These are phyloP conservation scores for Pythium rhizo-oryzae DNA, from an alignment of 352 stramenopile genomes.

Conservation along the genomic window DNA sequence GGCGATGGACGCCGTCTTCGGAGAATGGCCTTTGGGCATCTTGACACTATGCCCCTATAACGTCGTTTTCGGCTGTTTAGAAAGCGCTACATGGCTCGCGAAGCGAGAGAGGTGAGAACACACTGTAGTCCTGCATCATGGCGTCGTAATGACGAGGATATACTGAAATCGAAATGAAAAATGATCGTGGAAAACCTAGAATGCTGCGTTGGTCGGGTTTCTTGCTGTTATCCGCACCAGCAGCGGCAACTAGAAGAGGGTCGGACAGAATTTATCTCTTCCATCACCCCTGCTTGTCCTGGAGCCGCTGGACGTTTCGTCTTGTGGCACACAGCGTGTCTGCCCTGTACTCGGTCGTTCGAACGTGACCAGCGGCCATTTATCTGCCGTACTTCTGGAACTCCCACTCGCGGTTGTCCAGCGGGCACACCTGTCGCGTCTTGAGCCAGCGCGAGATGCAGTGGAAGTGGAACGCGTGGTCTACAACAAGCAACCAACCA, in stretches of 20 bases:
- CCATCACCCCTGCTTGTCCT: too few species aligned
- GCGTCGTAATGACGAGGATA: not conserved
- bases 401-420: conserved; percentile 99
- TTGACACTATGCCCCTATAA: too few species aligned
- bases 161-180: conserved; percentile 5
- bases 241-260: not conserved
- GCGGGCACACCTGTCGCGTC: conserved; percentile 97
- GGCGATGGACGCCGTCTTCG: too few species aligned
- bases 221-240: not conserved
- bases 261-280: not conserved
- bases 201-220: not conserved
- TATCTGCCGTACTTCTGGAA: conserved; percentile 97
- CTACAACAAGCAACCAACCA: conserved; percentile 89
- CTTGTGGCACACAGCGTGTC: not conserved
- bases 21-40: too few species aligned
- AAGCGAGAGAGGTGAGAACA: not conserved
- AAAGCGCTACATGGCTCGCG: too few species aligned
- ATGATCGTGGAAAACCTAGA: not conserved
- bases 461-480: conserved; percentile 99
- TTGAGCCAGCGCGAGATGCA: conserved; percentile 99
- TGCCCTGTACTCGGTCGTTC: not conserved
- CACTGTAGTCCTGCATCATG: not conserved
- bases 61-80: too few species aligned
- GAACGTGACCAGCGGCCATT: conserved; percentile 1
- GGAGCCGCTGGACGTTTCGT: not conserved